A percentile compares a stretch with the other conserved stretches of the same genome.
Evolutionary conservation across 75 land plant genomes (phyloP).

Genomic region (Picea sitchensis): DNA sequence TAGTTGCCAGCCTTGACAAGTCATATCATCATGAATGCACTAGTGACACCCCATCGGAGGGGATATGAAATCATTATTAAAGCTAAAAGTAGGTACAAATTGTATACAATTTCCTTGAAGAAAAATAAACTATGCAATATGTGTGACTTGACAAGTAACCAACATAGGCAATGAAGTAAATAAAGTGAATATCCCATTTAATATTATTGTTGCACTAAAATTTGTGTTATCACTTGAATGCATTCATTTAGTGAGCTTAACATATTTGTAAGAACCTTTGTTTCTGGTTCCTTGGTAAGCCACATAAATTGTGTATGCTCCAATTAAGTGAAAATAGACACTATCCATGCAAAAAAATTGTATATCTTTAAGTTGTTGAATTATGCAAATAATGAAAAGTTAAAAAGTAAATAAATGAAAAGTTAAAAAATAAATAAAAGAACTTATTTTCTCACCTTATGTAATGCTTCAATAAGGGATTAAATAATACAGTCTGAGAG

Average conservation of each 20-base stretch:
- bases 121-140: not conserved
- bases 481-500: slow-evolving; percentile 43
- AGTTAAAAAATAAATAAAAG: not conserved
- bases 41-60: too few species aligned
- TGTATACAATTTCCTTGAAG: not conserved
- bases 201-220: not conserved
- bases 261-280: slow-evolving; percentile 34
- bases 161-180: not conserved
- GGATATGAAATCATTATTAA: not conserved
- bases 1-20: too few species aligned
- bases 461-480: slow-evolving; percentile 48
- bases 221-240: slow-evolving; percentile 24
- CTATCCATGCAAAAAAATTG: not conserved
- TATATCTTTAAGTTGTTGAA: not conserved
- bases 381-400: too few species aligned
- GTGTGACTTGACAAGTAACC: not conserved
- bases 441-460: slow-evolving; percentile 19
- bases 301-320: not conserved
- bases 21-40: too few species aligned
- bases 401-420: not conserved
- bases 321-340: not conserved
- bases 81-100: not conserved
- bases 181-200: too few species aligned
- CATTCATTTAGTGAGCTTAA: slow-evolving; percentile 49
- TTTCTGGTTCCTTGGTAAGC: slow-evolving; percentile 41